A percentile compares a stretch with the other conserved stretches of the same genome.
phyloP scores from a whole-genome alignment of 1,284 basidiomycete genomes.

The Irpex sp. region DNA sequence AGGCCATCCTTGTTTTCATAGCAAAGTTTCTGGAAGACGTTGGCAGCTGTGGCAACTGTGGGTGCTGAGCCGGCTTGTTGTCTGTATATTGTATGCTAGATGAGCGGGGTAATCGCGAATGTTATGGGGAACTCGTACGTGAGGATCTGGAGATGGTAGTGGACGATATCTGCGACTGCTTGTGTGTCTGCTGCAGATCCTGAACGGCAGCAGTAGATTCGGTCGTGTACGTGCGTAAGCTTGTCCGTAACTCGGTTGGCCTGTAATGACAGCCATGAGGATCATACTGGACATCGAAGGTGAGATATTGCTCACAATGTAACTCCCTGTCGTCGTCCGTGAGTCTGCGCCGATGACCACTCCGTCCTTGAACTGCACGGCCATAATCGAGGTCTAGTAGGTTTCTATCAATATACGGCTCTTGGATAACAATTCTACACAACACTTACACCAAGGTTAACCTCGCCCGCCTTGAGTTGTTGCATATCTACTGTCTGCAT shows the following conservation, averaged over 20 bases:
- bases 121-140: conserved; percentile 52
- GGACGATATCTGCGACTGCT: conserved; percentile 94
- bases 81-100: conserved; percentile 44
- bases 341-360: conserved; percentile 98
- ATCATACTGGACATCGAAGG: too few species aligned
- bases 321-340: conserved; percentile 96
- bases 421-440: neutral
- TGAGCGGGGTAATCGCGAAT: conserved; percentile 2
- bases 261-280: conserved; percentile 42
- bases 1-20: conserved; percentile 95
- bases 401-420: conserved; percentile 13
- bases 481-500: conserved; percentile 83
- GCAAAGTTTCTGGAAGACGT: conserved; percentile 90
- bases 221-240: conserved; percentile 96
- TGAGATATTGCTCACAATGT: conserved; percentile 75
- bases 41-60: conserved; percentile 86
- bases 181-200: conserved; percentile 99
- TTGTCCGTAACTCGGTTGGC: conserved; percentile 99
- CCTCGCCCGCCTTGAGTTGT: conserved; percentile 90
- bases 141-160: conserved; percentile 89
- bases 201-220: conserved; percentile 98
- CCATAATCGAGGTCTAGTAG: conserved; percentile 97
- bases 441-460: conserved; percentile 90
- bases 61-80: conserved; percentile 78
- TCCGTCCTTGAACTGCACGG: conserved; percentile 94